Conservation (phyloP, 228 moss, liverwort and hornwort species). For the Sphagnum magellanicum region DNA sequence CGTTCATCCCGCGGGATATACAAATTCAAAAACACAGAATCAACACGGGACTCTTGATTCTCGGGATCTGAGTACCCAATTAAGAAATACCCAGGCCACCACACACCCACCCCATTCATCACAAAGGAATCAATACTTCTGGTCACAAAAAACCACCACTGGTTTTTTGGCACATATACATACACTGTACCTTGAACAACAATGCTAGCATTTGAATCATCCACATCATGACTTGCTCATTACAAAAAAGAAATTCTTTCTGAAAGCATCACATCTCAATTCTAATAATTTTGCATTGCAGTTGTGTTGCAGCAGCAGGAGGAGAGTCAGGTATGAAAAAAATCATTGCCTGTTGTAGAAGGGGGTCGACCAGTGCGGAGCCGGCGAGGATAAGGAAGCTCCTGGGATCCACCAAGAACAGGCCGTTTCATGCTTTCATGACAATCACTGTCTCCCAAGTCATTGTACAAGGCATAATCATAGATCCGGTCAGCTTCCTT, state of each 20-base stretch:
- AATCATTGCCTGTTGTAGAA: constrained; percentile 30
- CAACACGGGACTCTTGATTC: constrained; percentile 33
- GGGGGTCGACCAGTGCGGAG: constrained; percentile 65
- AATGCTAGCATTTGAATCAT: not conserved
- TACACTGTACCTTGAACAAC: not conserved
- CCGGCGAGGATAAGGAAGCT: constrained; percentile 69
- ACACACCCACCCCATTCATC: too few species aligned
- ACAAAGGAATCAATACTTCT: too few species aligned
- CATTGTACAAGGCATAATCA: constrained; percentile 83
- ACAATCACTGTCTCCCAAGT: constrained; percentile 65
- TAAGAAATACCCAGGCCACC: not conserved
- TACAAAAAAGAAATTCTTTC: not conserved
- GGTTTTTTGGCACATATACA: not conserved
- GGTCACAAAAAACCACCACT: too few species aligned
- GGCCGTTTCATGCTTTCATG: constrained; percentile 40
- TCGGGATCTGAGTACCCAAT: constrained; percentile 20
- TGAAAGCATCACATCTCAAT: not conserved
- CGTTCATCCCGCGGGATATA: constrained; percentile 52
- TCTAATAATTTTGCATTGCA: not conserved
- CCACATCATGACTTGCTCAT: not conserved
- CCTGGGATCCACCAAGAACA: constrained; percentile 45
- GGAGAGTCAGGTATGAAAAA: not conserved
- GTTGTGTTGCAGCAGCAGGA: too few species aligned
- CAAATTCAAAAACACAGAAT: constrained; percentile 28
- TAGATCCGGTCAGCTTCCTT: constrained; percentile 67